Evolutionary conservation across 306 rosid species (phyloP).

Genomic region (Ziziphus jujuba): DNA sequence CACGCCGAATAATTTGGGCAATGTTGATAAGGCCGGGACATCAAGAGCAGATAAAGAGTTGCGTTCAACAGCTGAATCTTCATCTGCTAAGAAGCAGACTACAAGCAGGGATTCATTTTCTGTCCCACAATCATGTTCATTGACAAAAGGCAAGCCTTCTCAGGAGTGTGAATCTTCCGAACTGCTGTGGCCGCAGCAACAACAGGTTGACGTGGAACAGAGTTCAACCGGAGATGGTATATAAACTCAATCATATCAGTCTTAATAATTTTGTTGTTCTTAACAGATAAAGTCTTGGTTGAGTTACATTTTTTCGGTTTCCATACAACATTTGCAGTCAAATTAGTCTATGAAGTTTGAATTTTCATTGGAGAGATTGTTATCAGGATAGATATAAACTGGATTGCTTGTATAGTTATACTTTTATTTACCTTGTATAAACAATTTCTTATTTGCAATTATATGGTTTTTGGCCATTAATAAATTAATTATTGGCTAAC

Average conservation of each 20-base stretch:
- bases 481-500: not conserved
- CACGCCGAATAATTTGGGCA: slow-evolving; percentile 22
- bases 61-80: slow-evolving; percentile 82
- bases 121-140: slow-evolving; percentile 69
- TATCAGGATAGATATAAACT: no score
- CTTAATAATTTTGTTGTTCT: no score
- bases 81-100: slow-evolving; percentile 63
- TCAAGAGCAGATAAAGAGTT: slow-evolving; percentile 54
- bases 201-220: slow-evolving; percentile 47
- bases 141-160: slow-evolving; percentile 32
- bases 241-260: not conserved
- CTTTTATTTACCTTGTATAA: no score
- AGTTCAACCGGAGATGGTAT: slow-evolving; percentile 56
- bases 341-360: not conserved
- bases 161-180: slow-evolving; percentile 47
- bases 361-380: no score
- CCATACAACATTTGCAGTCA: no score
- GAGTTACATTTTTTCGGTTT: not conserved
- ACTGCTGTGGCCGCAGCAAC: slow-evolving; percentile 48
- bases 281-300: no score
- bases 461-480: no score
- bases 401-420: no score
- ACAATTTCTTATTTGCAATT: no score
- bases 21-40: slow-evolving; percentile 28
- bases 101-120: slow-evolving; percentile 60